phyloP scores from a whole-genome alignment of 2,329 filamentous ascomycete genomes.

The Mycosphaerella sp. region DNA sequence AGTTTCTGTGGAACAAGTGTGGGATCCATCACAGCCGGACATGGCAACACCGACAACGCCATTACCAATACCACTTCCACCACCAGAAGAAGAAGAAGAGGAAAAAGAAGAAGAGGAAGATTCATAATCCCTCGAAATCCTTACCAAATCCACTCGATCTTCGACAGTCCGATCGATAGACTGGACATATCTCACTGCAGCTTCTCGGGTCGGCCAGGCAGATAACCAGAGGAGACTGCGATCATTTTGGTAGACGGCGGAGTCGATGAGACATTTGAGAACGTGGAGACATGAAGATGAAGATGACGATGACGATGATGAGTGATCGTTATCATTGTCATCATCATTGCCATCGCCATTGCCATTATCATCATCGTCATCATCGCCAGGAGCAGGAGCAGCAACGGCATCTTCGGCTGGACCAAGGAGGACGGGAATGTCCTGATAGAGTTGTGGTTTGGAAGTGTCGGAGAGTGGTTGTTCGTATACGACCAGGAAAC shows the following conservation, averaged over 20 bases:
- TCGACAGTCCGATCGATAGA: constrained; percentile 5
- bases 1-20: too few species aligned
- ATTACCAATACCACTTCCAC: background rate
- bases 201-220: constrained; percentile 4
- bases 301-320: background rate
- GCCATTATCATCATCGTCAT: too few species aligned
- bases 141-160: constrained; percentile 5
- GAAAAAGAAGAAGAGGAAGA: too few species aligned
- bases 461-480: constrained; percentile 2
- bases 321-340: too few species aligned
- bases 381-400: too few species aligned
- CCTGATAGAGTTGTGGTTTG: constrained; percentile 1
- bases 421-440: constrained; percentile 4
- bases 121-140: constrained; percentile 8
- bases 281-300: background rate
- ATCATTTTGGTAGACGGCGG: constrained; percentile 8
- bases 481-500: constrained; percentile 10
- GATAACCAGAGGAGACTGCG: constrained; percentile 8
- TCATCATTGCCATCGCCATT: too few species aligned
- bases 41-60: too few species aligned
- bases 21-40: too few species aligned
- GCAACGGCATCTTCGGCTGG: background rate
- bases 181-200: constrained; percentile 2
- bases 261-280: constrained; percentile 1
- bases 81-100: background rate